Conservation (phyloP, 768 basidiomycete species). For the Agaricus blazei region DNA sequence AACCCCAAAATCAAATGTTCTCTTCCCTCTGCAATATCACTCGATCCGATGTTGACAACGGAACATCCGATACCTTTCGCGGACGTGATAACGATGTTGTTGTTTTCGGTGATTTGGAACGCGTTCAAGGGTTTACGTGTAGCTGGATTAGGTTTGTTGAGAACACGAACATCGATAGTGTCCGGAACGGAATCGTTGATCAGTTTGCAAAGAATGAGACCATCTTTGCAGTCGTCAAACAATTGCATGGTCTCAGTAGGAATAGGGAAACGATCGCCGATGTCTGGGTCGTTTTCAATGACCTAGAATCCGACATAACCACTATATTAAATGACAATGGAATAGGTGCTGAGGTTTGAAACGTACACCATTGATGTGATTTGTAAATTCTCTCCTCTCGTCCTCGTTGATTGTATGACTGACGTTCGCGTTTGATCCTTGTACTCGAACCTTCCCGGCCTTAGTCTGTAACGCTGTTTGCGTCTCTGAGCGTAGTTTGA, state of each 20-base stretch:
- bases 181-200: constrained; percentile 99
- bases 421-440: constrained; percentile 92
- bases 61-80: constrained; percentile 98
- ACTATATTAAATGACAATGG: not conserved
- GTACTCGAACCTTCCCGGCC: constrained; percentile 88
- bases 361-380: constrained; percentile 92
- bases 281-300: constrained; percentile 84
- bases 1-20: constrained; percentile 97
- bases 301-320: constrained; percentile 48
- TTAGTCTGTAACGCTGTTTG: constrained; percentile 48
- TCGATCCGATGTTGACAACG: constrained; percentile 96
- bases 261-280: constrained; percentile 80
- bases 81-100: constrained; percentile 98
- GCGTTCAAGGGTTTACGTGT: constrained; percentile 84
- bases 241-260: constrained; percentile 97
- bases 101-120: constrained; percentile 99
- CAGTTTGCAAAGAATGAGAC: constrained; percentile 94
- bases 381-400: constrained; percentile 93
- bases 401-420: constrained; percentile 98
- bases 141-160: constrained; percentile 71
- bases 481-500: constrained; percentile 62
- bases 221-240: constrained; percentile 95
- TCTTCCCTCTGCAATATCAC: constrained; percentile 86
- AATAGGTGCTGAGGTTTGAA: not conserved
- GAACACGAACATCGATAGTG: constrained; percentile 96